These are phyloP conservation scores for Hypoxylon rubiginosum DNA, from an alignment of 2,329 filamentous ascomycete species.

Conservation along the genomic window DNA sequence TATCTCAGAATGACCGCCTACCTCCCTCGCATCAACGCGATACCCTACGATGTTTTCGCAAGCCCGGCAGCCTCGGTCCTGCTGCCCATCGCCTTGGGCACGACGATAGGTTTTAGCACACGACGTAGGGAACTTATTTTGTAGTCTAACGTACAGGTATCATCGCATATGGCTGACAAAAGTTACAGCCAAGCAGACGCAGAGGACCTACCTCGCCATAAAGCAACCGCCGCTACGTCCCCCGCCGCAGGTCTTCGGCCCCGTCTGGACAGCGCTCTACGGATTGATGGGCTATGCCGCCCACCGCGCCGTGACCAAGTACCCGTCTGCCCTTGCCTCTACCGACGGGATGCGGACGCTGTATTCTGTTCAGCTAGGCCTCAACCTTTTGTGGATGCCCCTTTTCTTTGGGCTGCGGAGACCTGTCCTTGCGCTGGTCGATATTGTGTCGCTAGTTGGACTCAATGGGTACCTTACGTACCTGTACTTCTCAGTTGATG, in stretches of 20 bases:
- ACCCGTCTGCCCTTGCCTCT: slow-evolving; percentile 56
- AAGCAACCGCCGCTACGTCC: slow-evolving; percentile 76
- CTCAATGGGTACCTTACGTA: slow-evolving; percentile 80
- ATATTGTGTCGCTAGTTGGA: slow-evolving; percentile 80
- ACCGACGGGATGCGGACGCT: slow-evolving; percentile 77
- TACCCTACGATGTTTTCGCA: slow-evolving; percentile 79
- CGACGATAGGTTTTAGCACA: slow-evolving; percentile 77
- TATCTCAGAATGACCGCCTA: slow-evolving; percentile 77
- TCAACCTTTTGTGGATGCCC: slow-evolving; percentile 93
- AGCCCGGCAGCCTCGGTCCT: slow-evolving; percentile 80
- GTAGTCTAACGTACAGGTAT: slow-evolving; percentile 4
- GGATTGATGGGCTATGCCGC: slow-evolving; percentile 90
- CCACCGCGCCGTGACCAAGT: slow-evolving; percentile 78
- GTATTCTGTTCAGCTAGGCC: slow-evolving; percentile 86
- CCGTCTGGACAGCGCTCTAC: slow-evolving; percentile 76
- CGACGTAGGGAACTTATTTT: slow-evolving; percentile 66
- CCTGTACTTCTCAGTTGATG: slow-evolving; percentile 81
- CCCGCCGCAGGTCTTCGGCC: slow-evolving; percentile 72
- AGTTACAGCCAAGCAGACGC: slow-evolving; percentile 66
- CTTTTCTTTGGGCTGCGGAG: slow-evolving; percentile 86
- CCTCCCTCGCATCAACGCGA: slow-evolving; percentile 78
- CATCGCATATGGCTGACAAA: slow-evolving; percentile 8
- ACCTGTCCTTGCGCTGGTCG: slow-evolving; percentile 79
- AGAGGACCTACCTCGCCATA: slow-evolving; percentile 73
- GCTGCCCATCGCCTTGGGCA: slow-evolving; percentile 79